Conservation (phyloP, 495 filamentous ascomycete species). For the Aspergillus egyptiacus region DNA sequence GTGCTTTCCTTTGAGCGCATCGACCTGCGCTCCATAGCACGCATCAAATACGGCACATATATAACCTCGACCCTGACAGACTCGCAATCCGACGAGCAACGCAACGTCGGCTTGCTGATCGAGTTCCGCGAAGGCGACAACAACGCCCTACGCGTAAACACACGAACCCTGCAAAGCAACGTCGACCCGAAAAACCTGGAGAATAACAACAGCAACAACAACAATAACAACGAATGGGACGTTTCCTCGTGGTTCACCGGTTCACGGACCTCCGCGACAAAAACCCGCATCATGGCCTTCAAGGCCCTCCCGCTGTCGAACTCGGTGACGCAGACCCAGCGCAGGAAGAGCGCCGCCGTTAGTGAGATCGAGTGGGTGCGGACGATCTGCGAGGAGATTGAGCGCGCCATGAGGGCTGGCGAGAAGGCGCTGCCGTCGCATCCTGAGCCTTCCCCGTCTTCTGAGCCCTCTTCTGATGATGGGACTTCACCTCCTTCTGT, state of each 20-base stretch:
- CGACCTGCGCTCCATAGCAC: constrained; percentile 61
- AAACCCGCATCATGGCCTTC: constrained; percentile 50
- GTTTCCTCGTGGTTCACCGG: constrained; percentile 39
- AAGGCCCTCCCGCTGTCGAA: constrained; percentile 39
- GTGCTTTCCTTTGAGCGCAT: constrained; percentile 86
- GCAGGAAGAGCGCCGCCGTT: constrained; percentile 33
- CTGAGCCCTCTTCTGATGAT: no score
- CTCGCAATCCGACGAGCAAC: constrained; percentile 63
- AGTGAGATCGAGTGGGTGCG: constrained; percentile 67
- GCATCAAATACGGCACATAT: constrained; percentile 74
- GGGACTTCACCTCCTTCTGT: constrained; percentile 21
- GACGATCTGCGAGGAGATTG: constrained; percentile 58
- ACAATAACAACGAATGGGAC: constrained; percentile 35
- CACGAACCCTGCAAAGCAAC: constrained; percentile 65
- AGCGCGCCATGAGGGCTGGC: constrained; percentile 35
- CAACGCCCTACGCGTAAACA: constrained; percentile 73
- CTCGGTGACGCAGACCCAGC: constrained; percentile 36
- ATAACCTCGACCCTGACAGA: constrained; percentile 79
- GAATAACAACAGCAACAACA: no score
- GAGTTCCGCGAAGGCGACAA: constrained; percentile 61
- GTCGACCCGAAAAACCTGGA: constrained; percentile 26
- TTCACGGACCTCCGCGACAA: constrained; percentile 27
- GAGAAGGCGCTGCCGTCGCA: no score
- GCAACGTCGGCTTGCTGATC: constrained; percentile 78
- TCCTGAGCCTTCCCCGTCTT: no score